Percentiles rank a stretch among this genome's conserved stretches.
Conservation (phyloP, 192 early-diverging fungal genomes). For the Gaertneriomyces semiglobifer region DNA sequence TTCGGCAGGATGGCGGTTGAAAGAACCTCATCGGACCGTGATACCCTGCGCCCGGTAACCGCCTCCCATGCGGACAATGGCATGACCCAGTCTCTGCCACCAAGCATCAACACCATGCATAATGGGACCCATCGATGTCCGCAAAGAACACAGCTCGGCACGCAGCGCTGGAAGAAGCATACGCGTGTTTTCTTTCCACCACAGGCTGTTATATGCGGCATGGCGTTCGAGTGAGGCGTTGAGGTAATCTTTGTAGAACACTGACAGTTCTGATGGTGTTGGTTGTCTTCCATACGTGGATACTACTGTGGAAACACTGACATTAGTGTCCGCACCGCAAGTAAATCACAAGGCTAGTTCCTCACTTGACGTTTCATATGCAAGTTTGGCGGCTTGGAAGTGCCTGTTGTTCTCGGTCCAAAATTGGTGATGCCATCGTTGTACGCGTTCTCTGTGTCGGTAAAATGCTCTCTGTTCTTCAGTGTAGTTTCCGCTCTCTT, state of each 20-base stretch:
- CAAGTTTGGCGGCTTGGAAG: constrained; percentile 27
- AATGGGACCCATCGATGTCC: not conserved
- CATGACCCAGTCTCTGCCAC: constrained; percentile 16
- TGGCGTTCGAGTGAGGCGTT: constrained; percentile 24
- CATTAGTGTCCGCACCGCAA: not conserved
- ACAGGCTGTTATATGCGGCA: constrained; percentile 31
- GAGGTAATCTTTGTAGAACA: constrained; percentile 38
- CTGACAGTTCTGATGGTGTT: constrained; percentile 28
- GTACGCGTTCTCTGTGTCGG: constrained; percentile 12
- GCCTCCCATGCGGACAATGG: constrained; percentile 19
- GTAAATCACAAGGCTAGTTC: not conserved
- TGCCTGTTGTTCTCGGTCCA: constrained; percentile 39
- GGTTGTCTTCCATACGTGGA: constrained; percentile 5
- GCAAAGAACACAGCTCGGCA: constrained; percentile 22
- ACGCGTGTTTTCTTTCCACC: constrained; percentile 30
- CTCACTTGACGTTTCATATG: constrained; percentile 26
- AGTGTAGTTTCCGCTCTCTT: not conserved
- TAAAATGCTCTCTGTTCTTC: constrained; percentile 15
- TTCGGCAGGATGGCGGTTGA: no score
- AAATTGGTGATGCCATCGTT: constrained; percentile 37
- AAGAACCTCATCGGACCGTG: constrained; percentile 14
- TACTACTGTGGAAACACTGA: constrained; percentile 10
- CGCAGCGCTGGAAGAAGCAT: constrained; percentile 17
- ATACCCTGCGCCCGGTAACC: constrained; percentile 27
- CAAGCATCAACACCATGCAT: constrained; percentile 5